A percentile compares a stretch with the other conserved stretches of the same genome.
Evolutionary conservation across 2,329 filamentous ascomycete genomes (phyloP).

Genomic region (Cercospora janseana): DNA sequence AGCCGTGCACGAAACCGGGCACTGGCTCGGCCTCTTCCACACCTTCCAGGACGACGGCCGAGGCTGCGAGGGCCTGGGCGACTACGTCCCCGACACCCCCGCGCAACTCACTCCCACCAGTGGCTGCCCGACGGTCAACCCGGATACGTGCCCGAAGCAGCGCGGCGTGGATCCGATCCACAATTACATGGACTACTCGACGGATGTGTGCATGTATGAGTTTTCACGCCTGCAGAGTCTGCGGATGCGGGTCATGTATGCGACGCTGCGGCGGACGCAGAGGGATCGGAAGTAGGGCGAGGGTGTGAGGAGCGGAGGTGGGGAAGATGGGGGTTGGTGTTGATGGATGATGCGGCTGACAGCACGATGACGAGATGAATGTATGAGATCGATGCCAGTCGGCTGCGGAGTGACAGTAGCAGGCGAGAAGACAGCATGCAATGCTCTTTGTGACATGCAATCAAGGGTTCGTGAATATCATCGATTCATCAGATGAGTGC

Average conservation of each 20-base stretch:
- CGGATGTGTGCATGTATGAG: constrained; percentile 10
- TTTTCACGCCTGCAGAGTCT: constrained; percentile 7
- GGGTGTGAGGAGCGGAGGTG: background rate
- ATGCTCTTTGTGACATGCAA: too few relatives aligned
- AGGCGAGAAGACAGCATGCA: too few relatives aligned
- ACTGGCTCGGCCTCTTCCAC: constrained; percentile 35
- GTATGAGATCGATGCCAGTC: too few relatives aligned
- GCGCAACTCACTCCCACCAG: constrained; percentile 41
- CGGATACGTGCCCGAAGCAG: constrained; percentile 47
- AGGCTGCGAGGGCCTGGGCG: constrained; percentile 41
- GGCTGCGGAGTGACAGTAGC: too few relatives aligned
- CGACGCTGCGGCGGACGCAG: constrained; percentile 5
- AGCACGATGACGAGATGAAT: too few relatives aligned
- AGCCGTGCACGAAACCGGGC: constrained; percentile 44
- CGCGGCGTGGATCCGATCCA: constrained; percentile 50
- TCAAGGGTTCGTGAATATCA: too few relatives aligned
- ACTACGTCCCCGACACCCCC: constrained; percentile 43
- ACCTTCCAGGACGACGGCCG: constrained; percentile 9
- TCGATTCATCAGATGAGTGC: too few relatives aligned
- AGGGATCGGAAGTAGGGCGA: background rate
- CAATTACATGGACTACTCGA: constrained; percentile 50
- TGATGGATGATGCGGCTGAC: too few relatives aligned
- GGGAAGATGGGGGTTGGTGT: background rate
- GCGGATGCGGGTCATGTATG: constrained; percentile 19
- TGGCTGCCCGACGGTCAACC: constrained; percentile 45